Evolutionary conservation across 2,329 filamentous ascomycete species (phyloP).

Genomic region (Pseudocercospora vitis): DNA sequence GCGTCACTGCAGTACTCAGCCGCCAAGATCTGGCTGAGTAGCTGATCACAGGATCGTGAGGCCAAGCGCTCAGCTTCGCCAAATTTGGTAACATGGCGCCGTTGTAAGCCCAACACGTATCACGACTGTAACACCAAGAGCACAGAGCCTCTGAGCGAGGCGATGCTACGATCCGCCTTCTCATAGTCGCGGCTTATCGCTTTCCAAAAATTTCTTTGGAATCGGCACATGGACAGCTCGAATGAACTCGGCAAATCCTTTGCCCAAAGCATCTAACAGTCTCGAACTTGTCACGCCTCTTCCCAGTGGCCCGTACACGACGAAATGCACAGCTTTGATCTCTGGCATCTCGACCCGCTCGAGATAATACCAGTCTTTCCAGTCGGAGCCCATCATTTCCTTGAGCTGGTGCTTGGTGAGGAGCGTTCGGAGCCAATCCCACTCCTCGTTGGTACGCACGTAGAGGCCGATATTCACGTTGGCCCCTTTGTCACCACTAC

Average conservation of each 20-base stretch:
- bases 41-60: neutral
- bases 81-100: neutral
- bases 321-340: slow-evolving; percentile 44
- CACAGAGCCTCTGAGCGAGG: too few species aligned
- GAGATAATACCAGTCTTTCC: slow-evolving; percentile 33
- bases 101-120: neutral
- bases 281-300: slow-evolving; percentile 29
- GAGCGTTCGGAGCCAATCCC: slow-evolving; percentile 34
- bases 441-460: slow-evolving; percentile 37
- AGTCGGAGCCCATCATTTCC: slow-evolving; percentile 34
- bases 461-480: slow-evolving; percentile 42
- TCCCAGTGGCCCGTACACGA: slow-evolving; percentile 29
- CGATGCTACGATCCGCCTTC: too few species aligned
- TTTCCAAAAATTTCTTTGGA: slow-evolving; percentile 26
- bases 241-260: slow-evolving; percentile 30
- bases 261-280: slow-evolving; percentile 29
- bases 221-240: slow-evolving; percentile 27
- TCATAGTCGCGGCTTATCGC: slow-evolving; percentile 15
- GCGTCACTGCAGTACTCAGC: neutral
- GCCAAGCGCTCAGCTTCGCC: neutral
- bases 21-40: neutral
- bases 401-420: slow-evolving; percentile 30
- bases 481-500: slow-evolving; percentile 37
- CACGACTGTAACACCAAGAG: too few species aligned
- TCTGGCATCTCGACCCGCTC: slow-evolving; percentile 43